Evolutionary conservation across 495 filamentous ascomycete genomes (phyloP), one percentile per base, ranked within the genome.

Genomic region (Penicillium psychrofluorescens): DNA sequence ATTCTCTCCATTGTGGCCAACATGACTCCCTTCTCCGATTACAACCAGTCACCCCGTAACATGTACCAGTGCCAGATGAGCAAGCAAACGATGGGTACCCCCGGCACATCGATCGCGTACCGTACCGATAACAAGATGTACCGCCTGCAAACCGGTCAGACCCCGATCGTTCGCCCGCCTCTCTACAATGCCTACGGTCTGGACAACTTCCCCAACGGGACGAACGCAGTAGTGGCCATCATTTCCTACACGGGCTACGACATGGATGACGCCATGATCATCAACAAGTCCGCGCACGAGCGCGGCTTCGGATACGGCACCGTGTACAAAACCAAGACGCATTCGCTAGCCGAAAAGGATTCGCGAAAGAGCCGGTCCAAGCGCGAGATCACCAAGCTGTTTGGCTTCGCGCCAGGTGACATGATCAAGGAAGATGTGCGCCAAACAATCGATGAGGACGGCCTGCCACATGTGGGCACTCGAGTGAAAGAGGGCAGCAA

Each of bases 41-140:
- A 95, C 74, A 98, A 98, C 68, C 92, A 98, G 64, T 96, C 91
- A 28, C 92, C 92, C 10, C 78, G 92, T 74, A 98, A 98, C 66
- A 97, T 98, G 92, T 98, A 98, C 67, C 92, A 97, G 64, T 95
- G 91, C 66, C 92, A 98, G 71, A 98, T 98, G 92, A 88, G 90
- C 64, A 98, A 98, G 64, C 92, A 98, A 70, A 84, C 91, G 2
- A 98, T 98, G 92, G 92, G 92, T 53, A 98, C 92, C 6, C 92
- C 92, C 16, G 90, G 85, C 40, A 86, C 91, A 8, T 83, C 92
- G 0, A 70, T 94, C 44, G 76, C 78, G 29, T 86, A 94, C 63
- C 85, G 92, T 47, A 90, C 89, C 30, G 92, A 98, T 71, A 98
- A 98, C 74, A 98, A 98, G 70, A 75, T 84, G 58, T 98, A 98